A percentile compares a stretch with the other conserved stretches of the same genome.
phyloP scores from a whole-genome alignment of 192 early-diverging fungal species.

The Dispira simplex region DNA sequence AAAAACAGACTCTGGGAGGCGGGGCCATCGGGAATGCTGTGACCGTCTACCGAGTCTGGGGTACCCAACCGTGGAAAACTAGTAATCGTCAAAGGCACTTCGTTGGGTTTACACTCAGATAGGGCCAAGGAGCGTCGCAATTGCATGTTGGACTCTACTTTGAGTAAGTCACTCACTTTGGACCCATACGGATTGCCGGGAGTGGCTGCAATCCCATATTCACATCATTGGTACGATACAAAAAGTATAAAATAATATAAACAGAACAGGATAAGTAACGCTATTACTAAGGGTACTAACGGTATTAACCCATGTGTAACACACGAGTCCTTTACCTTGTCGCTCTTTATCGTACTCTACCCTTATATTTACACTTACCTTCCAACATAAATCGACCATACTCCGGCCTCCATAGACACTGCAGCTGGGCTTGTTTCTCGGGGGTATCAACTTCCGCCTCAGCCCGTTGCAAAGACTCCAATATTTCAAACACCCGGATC shows the following conservation, averaged over 20 bases:
- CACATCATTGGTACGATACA: neutral
- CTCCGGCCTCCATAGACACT: too few species aligned
- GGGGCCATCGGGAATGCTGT: conserved; percentile 48
- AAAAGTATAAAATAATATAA: neutral
- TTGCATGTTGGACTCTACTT: conserved; percentile 83
- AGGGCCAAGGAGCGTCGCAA: conserved; percentile 51
- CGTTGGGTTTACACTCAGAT: conserved; percentile 43
- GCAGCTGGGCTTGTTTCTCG: too few species aligned
- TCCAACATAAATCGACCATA: neutral
- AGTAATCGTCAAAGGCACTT: conserved; percentile 66
- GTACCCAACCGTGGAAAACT: conserved; percentile 85
- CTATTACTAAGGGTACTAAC: conserved; percentile 8
- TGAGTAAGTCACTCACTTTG: conserved; percentile 57
- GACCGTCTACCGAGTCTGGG: conserved; percentile 52
- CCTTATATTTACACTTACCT: neutral
- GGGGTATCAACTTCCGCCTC: too few species aligned
- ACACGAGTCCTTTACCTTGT: neutral
- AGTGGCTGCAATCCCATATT: conserved; percentile 35
- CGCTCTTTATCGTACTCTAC: neutral
- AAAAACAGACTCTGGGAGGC: conserved; percentile 78
- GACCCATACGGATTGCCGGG: conserved; percentile 84
- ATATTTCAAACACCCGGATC: conserved; percentile 65
- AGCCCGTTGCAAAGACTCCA: conserved; percentile 43
- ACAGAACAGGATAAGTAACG: conserved; percentile 5
- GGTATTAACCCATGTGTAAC: neutral